Conservation (phyloP, 2,329 filamentous ascomycete genomes). For the Pestalotiopsis sp. region DNA sequence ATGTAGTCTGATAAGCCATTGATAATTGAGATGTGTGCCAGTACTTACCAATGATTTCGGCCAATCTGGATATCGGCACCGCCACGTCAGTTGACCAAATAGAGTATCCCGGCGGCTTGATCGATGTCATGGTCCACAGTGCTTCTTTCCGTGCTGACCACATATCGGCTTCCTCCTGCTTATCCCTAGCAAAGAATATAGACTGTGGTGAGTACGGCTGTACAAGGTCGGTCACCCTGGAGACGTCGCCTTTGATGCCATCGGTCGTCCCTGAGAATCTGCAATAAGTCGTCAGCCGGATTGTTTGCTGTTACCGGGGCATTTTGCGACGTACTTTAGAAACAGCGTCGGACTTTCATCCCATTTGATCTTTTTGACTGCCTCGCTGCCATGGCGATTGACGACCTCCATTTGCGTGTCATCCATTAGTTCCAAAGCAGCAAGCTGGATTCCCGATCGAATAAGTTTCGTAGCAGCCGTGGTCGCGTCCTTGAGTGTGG, state of each 20-base stretch:
- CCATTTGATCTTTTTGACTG: constrained; percentile 58
- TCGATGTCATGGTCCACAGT: constrained; percentile 62
- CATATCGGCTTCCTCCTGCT: constrained; percentile 64
- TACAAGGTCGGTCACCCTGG: constrained; percentile 60
- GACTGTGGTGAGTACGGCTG: constrained; percentile 50
- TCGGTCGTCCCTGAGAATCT: constrained; percentile 65
- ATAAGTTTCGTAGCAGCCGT: constrained; percentile 66
- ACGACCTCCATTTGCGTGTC: constrained; percentile 69
- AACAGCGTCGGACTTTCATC: constrained; percentile 72
- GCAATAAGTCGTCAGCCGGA: background rate
- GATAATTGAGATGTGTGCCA: background rate
- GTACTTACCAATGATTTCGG: constrained; percentile 51
- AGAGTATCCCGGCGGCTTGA: constrained; percentile 50
- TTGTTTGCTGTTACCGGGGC: background rate
- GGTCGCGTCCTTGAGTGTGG: constrained; percentile 61
- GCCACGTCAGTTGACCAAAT: constrained; percentile 72
- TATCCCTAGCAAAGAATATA: constrained; percentile 68
- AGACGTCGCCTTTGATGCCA: constrained; percentile 65
- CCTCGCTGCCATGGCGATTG: constrained; percentile 62
- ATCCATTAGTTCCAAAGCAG: constrained; percentile 66
- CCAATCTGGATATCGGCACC: constrained; percentile 61
- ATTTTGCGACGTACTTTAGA: constrained; percentile 56
- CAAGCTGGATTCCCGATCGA: constrained; percentile 64
- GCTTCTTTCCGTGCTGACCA: constrained; percentile 70
- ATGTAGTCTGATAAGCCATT: background rate